phyloP scores from a whole-genome alignment of 2,329 filamentous ascomycete species.

The Penicillium expansum region DNA sequence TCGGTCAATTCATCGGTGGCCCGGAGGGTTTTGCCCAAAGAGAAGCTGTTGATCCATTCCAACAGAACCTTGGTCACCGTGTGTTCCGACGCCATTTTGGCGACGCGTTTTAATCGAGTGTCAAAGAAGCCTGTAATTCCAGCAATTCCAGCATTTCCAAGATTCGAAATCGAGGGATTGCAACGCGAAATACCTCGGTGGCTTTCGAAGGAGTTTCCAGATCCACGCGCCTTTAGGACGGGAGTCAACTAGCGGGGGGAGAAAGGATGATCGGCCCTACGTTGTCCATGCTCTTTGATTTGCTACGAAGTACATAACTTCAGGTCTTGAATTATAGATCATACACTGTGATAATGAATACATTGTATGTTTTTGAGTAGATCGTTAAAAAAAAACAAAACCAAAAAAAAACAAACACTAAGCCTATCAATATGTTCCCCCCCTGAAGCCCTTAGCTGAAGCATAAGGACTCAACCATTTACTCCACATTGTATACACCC shows the following conservation, averaged over 20 bases:
- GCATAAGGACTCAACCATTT: not conserved
- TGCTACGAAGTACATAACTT: not conserved
- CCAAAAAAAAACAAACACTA: too few relatives aligned
- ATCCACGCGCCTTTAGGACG: constrained; percentile 24
- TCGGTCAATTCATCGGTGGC: constrained; percentile 44
- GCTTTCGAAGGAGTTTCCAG: constrained; percentile 15
- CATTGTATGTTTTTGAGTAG: not conserved
- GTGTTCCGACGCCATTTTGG: constrained; percentile 46
- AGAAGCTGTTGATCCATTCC: constrained; percentile 50
- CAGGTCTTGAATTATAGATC: not conserved
- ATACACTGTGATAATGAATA: not conserved
- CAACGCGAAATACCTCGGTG: not conserved
- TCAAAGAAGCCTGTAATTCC: constrained; percentile 1
- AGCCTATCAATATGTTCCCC: not conserved
- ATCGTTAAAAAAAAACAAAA: not conserved
- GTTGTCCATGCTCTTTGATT: not conserved
- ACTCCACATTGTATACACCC: constrained; percentile 5
- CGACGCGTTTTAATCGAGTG: constrained; percentile 10
- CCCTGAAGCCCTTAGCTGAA: not conserved
- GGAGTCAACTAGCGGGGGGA: constrained; percentile 19
- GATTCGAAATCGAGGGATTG: constrained; percentile 2
- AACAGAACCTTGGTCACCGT: constrained; percentile 46
- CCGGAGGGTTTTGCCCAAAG: constrained; percentile 43
- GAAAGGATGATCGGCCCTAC: constrained; percentile 14
- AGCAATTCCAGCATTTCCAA: constrained; percentile 19